Conservation (phyloP, 2,329 filamentous ascomycete species). For the Teratosphaeria gauchensis region DNA sequence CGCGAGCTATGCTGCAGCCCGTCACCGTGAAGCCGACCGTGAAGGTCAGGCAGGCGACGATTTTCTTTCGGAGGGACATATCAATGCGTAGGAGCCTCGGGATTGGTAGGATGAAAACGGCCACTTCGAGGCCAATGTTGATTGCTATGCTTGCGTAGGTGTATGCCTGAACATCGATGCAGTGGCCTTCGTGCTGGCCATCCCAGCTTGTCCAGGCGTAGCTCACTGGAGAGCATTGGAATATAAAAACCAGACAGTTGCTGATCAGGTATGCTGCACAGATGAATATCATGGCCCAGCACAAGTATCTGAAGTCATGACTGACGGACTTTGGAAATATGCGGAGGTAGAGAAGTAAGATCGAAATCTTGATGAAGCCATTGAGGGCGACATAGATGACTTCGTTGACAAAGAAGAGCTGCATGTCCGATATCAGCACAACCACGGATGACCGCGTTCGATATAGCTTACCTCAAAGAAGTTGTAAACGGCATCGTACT, state of each 20-base stretch:
- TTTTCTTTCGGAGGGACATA: constrained; percentile 9
- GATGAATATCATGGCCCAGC: constrained; percentile 1
- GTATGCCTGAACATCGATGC: constrained; percentile 11
- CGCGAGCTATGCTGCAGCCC: constrained; percentile 2
- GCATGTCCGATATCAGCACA: background rate
- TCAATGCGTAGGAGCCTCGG: constrained; percentile 6
- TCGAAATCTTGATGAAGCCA: constrained; percentile 3
- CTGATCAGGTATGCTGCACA: background rate
- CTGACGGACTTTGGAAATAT: constrained; percentile 4
- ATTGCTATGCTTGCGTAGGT: constrained; percentile 10
- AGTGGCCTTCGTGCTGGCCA: constrained; percentile 6
- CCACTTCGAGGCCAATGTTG: constrained; percentile 14
- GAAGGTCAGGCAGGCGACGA: constrained; percentile 14
- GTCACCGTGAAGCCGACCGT: constrained; percentile 6
- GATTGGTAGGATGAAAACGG: constrained; percentile 15
- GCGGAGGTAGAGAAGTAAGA: constrained; percentile 7
- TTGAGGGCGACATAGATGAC: constrained; percentile 1
- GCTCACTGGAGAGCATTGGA: constrained; percentile 3
- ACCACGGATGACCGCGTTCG: background rate
- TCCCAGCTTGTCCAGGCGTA: constrained; percentile 3
- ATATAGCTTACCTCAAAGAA: background rate
- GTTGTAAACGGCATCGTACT: constrained; percentile 7
- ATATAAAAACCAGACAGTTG: background rate
- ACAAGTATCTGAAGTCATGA: constrained; percentile 1
- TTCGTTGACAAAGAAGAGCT: constrained; percentile 3